Conservation (phyloP, 1,284 basidiomycete species). For the Malassezia psittaci region DNA sequence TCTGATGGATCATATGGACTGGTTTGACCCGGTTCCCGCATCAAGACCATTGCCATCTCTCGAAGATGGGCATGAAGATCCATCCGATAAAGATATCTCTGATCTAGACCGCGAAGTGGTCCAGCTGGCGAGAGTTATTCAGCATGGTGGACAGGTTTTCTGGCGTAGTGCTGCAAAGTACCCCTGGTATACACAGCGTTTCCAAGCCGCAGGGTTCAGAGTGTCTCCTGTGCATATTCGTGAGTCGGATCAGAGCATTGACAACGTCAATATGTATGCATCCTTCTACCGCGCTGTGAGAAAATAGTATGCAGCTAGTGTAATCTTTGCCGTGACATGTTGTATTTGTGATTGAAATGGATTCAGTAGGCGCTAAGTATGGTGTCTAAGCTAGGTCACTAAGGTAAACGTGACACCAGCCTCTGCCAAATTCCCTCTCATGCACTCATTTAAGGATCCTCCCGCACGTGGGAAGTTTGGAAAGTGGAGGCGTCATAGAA, state of each 20-base stretch:
- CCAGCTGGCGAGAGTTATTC: slow-evolving; percentile 59
- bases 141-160: slow-evolving; percentile 58
- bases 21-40: slow-evolving; percentile 58
- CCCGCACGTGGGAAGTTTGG: too few species aligned
- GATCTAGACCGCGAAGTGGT: slow-evolving; percentile 59
- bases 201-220: slow-evolving; percentile 50
- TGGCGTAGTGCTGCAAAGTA: slow-evolving; percentile 63
- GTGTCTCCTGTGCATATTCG: slow-evolving; percentile 40
- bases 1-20: slow-evolving; percentile 72
- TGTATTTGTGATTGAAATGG: too few species aligned
- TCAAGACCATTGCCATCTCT: slow-evolving; percentile 48
- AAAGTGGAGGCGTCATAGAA: too few species aligned
- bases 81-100: slow-evolving; percentile 46
- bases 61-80: slow-evolving; percentile 45
- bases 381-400: too few species aligned
- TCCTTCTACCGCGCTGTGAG: slow-evolving; percentile 49
- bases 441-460: not conserved
- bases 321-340: too few species aligned
- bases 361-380: too few species aligned
- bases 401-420: too few species aligned
- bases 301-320: slow-evolving; percentile 16
- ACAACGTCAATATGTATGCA: slow-evolving; percentile 59
- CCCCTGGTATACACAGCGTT: slow-evolving; percentile 65
- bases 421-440: not conserved
- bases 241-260: slow-evolving; percentile 51